Evolutionary conservation across 2,329 filamentous ascomycete genomes (phyloP).

Genomic region (Arthroderma sp.): DNA sequence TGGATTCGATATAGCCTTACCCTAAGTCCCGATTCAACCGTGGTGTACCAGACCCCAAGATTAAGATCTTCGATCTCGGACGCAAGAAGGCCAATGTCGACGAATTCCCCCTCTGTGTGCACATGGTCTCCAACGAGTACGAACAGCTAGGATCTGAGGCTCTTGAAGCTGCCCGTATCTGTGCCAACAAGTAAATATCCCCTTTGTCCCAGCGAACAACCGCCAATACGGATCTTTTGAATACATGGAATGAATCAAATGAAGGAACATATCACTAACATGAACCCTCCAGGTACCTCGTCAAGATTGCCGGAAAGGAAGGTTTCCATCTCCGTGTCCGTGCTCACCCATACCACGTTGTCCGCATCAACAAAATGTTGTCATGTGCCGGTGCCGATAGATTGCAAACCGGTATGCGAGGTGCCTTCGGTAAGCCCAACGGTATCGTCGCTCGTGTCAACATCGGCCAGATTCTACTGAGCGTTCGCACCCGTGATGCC

Average conservation of each 20-base stretch:
- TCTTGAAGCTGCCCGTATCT: constrained; percentile 98
- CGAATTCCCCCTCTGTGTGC: constrained; percentile 98
- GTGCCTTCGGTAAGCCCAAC: constrained; percentile 99
- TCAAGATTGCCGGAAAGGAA: constrained; percentile 58
- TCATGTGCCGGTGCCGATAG: constrained; percentile 99
- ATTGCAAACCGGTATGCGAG: constrained; percentile 99
- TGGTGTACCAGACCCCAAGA: constrained; percentile 73
- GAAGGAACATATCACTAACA: neutral
- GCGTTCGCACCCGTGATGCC: constrained; percentile 89
- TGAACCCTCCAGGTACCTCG: constrained; percentile 43
- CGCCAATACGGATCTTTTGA: neutral
- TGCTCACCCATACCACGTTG: constrained; percentile 98
- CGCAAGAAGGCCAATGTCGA: constrained; percentile 98
- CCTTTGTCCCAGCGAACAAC: neutral
- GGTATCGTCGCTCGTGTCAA: constrained; percentile 98
- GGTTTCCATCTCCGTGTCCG: constrained; percentile 60
- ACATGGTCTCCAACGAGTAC: constrained; percentile 99
- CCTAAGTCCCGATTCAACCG: constrained; percentile 99
- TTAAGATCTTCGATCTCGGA: constrained; percentile 97
- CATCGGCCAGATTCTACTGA: constrained; percentile 98
- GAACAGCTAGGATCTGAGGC: constrained; percentile 99
- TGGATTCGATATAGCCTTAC: constrained; percentile 54
- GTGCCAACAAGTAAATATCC: constrained; percentile 82
- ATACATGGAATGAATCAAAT: neutral
- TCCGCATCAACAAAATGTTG: constrained; percentile 99